Evolutionary conservation across 1,284 basidiomycete genomes (phyloP).

Genomic region (Lentinus polychrous): DNA sequence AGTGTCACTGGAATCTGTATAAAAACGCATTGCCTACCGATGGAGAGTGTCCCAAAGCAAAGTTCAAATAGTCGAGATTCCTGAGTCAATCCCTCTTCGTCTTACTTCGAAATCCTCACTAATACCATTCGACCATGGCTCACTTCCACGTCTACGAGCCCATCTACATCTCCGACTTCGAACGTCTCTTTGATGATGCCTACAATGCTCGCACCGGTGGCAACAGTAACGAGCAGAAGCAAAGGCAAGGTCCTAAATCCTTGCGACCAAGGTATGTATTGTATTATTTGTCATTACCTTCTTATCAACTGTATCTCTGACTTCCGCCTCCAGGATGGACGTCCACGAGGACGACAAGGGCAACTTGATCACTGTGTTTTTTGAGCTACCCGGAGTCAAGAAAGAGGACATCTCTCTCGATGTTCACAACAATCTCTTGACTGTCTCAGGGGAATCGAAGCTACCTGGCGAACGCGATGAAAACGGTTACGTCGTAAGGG

Average conservation of each 20-base stretch:
- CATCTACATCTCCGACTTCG: conserved; percentile 38
- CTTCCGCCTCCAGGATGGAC: conserved; percentile 33
- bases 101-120: background rate
- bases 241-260: conserved; percentile 11
- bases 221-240: background rate
- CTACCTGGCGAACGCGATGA: conserved; percentile 26
- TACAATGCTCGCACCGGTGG: conserved; percentile 18
- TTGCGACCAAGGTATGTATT: conserved; percentile 23
- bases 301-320: background rate
- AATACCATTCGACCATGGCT: background rate
- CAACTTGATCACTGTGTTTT: conserved; percentile 38
- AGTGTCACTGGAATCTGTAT: no score
- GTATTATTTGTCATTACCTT: background rate
- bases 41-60: background rate
- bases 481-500: conserved; percentile 36
- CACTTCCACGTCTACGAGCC: conserved; percentile 33
- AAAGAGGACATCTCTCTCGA: conserved; percentile 36
- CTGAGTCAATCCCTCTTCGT: background rate
- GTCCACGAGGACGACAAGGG: conserved; percentile 33
- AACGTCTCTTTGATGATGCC: conserved; percentile 43
- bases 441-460: conserved; percentile 33
- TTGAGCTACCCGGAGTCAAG: conserved; percentile 42
- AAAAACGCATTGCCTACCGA: no score
- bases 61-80: background rate
- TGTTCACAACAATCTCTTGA: conserved; percentile 34